phyloP scores from a whole-genome alignment of 495 filamentous ascomycete species.

The Penicillium pancosmium region DNA sequence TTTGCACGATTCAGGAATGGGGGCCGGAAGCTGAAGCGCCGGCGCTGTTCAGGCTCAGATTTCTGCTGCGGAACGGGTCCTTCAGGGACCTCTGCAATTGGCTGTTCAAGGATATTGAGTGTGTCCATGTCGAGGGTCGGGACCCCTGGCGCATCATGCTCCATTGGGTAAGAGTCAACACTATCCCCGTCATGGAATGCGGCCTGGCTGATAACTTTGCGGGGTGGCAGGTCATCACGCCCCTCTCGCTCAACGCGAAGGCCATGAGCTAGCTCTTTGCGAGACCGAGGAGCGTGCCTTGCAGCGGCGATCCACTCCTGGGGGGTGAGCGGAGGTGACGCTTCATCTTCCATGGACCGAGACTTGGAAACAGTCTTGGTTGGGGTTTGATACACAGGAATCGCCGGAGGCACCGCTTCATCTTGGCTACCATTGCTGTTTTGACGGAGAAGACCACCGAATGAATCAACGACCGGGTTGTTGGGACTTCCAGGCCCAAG shows the following conservation, averaged over 20 bases:
- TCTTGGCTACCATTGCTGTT: conserved; percentile 23
- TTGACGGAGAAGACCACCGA: conserved; percentile 27
- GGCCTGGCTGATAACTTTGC: conserved; percentile 14
- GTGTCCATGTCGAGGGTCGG: conserved; percentile 38
- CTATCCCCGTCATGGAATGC: conserved; percentile 33
- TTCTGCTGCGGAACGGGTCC: conserved; percentile 20
- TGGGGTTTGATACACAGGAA: conserved; percentile 27
- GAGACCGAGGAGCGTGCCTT: conserved; percentile 27
- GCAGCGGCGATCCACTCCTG: conserved; percentile 51
- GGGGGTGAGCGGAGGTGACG: conserved; percentile 39
- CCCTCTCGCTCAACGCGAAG: conserved; percentile 14
- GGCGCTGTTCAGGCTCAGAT: conserved; percentile 29
- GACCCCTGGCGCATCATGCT: conserved; percentile 32
- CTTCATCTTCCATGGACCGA: conserved; percentile 7
- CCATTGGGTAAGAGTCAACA: conserved; percentile 29
- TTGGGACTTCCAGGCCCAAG: conserved; percentile 31
- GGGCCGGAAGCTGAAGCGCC: conserved; percentile 41
- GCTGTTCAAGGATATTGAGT: conserved; percentile 23
- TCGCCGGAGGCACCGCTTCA: conserved; percentile 25
- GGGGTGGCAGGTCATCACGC: conserved; percentile 13
- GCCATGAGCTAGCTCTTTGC: conserved; percentile 17
- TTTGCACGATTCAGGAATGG: conserved; percentile 41
- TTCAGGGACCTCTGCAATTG: conserved; percentile 5
- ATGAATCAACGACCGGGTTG: conserved; percentile 27
- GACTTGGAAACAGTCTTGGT: conserved; percentile 18